Evolutionary conservation across 805 yeast genomes (phyloP), one percentile per base, ranked within the genome.

Genomic region (Nakazawaea ernobii): DNA sequence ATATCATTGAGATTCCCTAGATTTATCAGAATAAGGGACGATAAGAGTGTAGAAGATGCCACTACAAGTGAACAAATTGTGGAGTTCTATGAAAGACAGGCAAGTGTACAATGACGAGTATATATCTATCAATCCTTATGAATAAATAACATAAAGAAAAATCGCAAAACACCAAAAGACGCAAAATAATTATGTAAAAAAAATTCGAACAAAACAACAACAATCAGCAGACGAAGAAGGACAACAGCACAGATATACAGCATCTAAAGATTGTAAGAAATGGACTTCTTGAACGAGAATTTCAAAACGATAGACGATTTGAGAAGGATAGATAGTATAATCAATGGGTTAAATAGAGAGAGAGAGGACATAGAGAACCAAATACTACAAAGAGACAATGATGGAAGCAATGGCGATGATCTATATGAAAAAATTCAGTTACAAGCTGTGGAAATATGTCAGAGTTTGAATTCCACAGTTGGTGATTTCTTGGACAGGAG

Each of bases 1-100:
- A 79, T 91, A 2, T 86, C 96, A 3, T 68, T 91, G 48, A 70
- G 98, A 55, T 91, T 91, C 59, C 98, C 98, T 2, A 70, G 98
- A 53, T 90, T 91, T 53, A 59, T 91, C 2, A 71, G 95, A 48
- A 70, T 86, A 17, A 75, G 98, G 60, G 96, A 89, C 37, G 98
- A 91, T 59, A 91, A 91, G 61, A 76, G 77, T 0, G 77, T 84
- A 0, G 94, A 87, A 55, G 96, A 91, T 60, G 92, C 95, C 3
- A 91, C 97, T 0, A 77, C 84, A 0, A 80, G 94, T 32, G 85
- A 85, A 20, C 95, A 90, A 65, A 80, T 91, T 14, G 78, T 86
- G 6, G 96, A 90, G 56, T 79, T 91, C 59, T 91, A 89, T 61
- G 82, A 81, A 55, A 73, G 80, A 45, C 97, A 90, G 63, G 80